Evolutionary conservation across 148 eudicot species (phyloP), one percentile per base, ranked within the genome.

Genomic region (Drosera capensis): DNA sequence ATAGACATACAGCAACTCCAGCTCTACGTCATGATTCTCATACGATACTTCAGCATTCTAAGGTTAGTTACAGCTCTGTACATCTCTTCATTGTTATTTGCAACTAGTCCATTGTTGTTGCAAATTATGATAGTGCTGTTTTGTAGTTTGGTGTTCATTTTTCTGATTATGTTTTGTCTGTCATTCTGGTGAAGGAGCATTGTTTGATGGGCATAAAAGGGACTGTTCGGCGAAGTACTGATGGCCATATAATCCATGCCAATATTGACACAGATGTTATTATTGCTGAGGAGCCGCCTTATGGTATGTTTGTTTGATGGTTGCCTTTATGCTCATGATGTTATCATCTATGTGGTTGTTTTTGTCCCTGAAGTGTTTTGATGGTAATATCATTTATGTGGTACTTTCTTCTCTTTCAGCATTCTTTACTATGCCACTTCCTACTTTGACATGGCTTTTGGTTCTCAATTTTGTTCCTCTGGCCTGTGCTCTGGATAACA

Each of bases 181-280:
- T 37, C 43, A 25, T 58, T 26, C 5, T 58, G 53, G 40, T 71
- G 59, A 62, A 90, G 97, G 97, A 90, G 62, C 97, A 90, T 60
- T 90, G 93, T 64, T 67, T 90, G 67, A 78, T 90, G 97, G 97
- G 97, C 45, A 90, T 90, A 71, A 90, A 84, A 54, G 97, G 97
- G 61, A 90, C 95, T 52, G 97, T 90, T 57, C 84, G 95, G 26
- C 93, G 97, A 36, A 78, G 87, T 70, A 75, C 95, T 46, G 97
- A 90, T 80, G 97, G 97, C 41, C 97, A 88, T 68, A 78, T 84
- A 58, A 90, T 84, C 41, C 95, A 84, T 70, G 97, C 95, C 58
- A 90, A 90, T 50, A 90, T 88, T 35, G 97, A 88, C 57, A 88
- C 97, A 35, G 97, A 88, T 66, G 95, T 84, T 29, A 88, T 84